phyloP scores from a whole-genome alignment of 495 filamentous ascomycete species.

The Aspergillus nanangensis region DNA sequence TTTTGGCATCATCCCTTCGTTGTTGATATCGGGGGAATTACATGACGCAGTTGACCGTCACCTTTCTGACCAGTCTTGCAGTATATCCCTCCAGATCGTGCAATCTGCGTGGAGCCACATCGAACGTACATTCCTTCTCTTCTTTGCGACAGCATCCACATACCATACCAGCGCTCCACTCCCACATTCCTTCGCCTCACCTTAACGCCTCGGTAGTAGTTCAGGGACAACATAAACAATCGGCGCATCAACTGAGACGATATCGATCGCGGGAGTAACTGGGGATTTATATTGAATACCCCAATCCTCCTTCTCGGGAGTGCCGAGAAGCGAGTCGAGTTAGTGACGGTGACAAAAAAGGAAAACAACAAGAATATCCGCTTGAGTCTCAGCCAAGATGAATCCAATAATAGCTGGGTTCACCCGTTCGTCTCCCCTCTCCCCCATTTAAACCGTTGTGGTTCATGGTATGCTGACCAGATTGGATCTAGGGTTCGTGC shows the following conservation, averaged over 20 bases:
- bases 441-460: not conserved
- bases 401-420: constrained; percentile 20
- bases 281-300: no score
- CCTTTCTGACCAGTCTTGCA: no score
- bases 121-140: no score
- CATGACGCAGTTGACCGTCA: no score
- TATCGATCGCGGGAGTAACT: no score
- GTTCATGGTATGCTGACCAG: constrained; percentile 7
- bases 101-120: no score
- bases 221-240: no score
- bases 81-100: no score
- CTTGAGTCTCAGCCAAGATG: constrained; percentile 22
- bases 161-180: constrained; percentile 20
- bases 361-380: constrained; percentile 8
- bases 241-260: no score
- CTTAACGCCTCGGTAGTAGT: no score
- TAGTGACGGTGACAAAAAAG: constrained; percentile 14
- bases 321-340: constrained; percentile 46
- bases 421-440: constrained; percentile 26
- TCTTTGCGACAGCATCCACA: constrained; percentile 17
- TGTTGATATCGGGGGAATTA: constrained; percentile 4
- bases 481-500: constrained; percentile 65
- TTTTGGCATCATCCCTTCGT: constrained; percentile 5
- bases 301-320: constrained; percentile 44
- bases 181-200: constrained; percentile 2